Evolutionary conservation across 495 filamentous ascomycete species (phyloP).

Genomic region (Lepidopterella palustris): DNA sequence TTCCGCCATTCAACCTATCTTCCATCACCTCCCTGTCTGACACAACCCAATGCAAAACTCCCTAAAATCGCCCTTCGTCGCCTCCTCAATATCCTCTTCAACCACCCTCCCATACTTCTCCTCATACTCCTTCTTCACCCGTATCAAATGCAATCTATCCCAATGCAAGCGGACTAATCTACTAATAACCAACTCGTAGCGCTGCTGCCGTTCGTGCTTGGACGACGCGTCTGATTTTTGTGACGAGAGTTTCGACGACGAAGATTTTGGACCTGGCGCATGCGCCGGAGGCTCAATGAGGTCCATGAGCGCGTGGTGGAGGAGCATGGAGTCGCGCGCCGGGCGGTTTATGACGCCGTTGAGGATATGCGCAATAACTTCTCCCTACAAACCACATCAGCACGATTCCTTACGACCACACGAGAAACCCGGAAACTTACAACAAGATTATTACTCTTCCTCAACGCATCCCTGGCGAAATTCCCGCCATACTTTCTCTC

Average conservation of each 20-base stretch:
- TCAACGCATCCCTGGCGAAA: slow-evolving; percentile 79
- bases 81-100: slow-evolving; percentile 36
- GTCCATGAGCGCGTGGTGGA: slow-evolving; percentile 76
- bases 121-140: slow-evolving; percentile 37
- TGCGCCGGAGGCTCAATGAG: slow-evolving; percentile 28
- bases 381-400: slow-evolving; percentile 55
- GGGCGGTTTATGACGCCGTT: slow-evolving; percentile 95
- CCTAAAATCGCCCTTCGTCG: slow-evolving; percentile 33
- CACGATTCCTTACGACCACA: neutral
- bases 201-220: slow-evolving; percentile 29
- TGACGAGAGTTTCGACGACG: slow-evolving; percentile 24
- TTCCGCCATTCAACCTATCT: neutral
- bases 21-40: slow-evolving; percentile 21
- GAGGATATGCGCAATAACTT: slow-evolving; percentile 90
- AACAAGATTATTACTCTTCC: slow-evolving; percentile 83
- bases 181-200: slow-evolving; percentile 38
- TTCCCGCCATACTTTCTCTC: slow-evolving; percentile 64
- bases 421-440: slow-evolving; percentile 48
- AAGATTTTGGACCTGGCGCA: neutral
- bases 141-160: slow-evolving; percentile 34
- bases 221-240: slow-evolving; percentile 1
- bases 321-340: slow-evolving; percentile 87
- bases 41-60: slow-evolving; percentile 33
- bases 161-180: slow-evolving; percentile 38
- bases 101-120: slow-evolving; percentile 33